Conservation (phyloP, 345 rosid genomes). For the Eucalyptus sideroxylon region DNA sequence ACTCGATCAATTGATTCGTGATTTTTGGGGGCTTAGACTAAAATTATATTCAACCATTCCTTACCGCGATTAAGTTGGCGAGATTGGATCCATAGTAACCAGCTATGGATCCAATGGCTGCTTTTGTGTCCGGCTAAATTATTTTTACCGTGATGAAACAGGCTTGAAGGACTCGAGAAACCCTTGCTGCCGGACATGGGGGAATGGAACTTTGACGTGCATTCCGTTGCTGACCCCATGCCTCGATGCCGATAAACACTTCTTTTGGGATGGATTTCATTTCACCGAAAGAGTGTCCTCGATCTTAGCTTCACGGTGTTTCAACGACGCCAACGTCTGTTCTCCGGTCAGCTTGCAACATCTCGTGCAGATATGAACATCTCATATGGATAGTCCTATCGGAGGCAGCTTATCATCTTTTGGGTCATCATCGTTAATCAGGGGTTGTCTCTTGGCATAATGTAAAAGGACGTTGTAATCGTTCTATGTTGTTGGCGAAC, state of each 20-base stretch:
- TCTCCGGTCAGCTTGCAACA: constrained; percentile 14
- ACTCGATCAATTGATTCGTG: neutral
- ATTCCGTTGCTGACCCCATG: constrained; percentile 26
- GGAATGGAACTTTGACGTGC: constrained; percentile 32
- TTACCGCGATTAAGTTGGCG: neutral
- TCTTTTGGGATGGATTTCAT: constrained; percentile 39
- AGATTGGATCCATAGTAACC: neutral
- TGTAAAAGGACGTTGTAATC: neutral
- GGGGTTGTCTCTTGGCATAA: neutral
- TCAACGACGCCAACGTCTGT: constrained; percentile 12
- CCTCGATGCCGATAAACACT: neutral
- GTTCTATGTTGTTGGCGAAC: neutral
- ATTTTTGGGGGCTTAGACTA: neutral
- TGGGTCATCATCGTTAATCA: neutral
- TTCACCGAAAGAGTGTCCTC: constrained; percentile 13
- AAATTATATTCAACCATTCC: neutral
- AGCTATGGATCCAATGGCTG: neutral
- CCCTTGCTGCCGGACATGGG: constrained; percentile 33
- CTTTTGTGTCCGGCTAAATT: neutral
- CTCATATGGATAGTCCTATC: neutral
- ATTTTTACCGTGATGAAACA: neutral
- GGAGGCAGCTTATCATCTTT: neutral
- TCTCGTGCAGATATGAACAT: neutral
- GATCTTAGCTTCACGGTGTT: constrained; percentile 12
- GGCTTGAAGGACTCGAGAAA: constrained; percentile 20